phyloP scores from a whole-genome alignment of 805 yeast genomes.

The Kodamaea kakaduensis region DNA sequence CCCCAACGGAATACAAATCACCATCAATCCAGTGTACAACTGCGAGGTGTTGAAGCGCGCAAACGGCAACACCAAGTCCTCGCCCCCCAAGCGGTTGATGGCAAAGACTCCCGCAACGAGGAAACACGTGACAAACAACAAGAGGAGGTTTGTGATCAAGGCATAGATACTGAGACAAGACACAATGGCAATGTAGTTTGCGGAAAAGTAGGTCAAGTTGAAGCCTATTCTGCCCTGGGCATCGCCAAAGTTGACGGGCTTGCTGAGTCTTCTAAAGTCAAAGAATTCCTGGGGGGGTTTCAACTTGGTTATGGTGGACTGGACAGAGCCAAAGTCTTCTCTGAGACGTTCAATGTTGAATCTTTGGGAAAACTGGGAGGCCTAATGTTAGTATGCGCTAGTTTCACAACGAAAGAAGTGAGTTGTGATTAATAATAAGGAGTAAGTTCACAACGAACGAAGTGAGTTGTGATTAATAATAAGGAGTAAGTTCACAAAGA shows the following conservation, averaged over 20 bases:
- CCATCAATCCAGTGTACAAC: constrained; percentile 75
- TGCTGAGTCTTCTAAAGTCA: constrained; percentile 82
- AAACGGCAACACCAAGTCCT: constrained; percentile 73
- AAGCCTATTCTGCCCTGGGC: constrained; percentile 83
- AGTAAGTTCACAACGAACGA: no score
- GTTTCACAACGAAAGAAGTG: no score
- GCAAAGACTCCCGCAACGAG: constrained; percentile 73
- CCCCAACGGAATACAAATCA: constrained; percentile 76
- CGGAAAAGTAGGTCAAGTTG: constrained; percentile 81
- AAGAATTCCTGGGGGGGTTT: constrained; percentile 93
- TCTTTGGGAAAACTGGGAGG: constrained; percentile 19
- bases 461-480: no score
- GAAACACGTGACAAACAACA: constrained; percentile 75
- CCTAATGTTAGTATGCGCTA: constrained; percentile 10
- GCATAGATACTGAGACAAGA: constrained; percentile 76
- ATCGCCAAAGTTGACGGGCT: constrained; percentile 87
- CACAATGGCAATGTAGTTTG: constrained; percentile 78
- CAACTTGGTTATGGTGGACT: constrained; percentile 62
- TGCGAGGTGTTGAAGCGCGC: constrained; percentile 72
- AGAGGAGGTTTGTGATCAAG: constrained; percentile 75
- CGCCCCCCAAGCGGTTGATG: constrained; percentile 75
- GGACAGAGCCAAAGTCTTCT: constrained; percentile 41
- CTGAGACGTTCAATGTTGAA: constrained; percentile 23
- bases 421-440: no score
- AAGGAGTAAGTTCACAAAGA: no score